A percentile compares a stretch with the other conserved stretches of the same genome.
Evolutionary conservation across 2,329 filamentous ascomycete genomes (phyloP).

Genomic region (Neopestalotiopsis sp.): DNA sequence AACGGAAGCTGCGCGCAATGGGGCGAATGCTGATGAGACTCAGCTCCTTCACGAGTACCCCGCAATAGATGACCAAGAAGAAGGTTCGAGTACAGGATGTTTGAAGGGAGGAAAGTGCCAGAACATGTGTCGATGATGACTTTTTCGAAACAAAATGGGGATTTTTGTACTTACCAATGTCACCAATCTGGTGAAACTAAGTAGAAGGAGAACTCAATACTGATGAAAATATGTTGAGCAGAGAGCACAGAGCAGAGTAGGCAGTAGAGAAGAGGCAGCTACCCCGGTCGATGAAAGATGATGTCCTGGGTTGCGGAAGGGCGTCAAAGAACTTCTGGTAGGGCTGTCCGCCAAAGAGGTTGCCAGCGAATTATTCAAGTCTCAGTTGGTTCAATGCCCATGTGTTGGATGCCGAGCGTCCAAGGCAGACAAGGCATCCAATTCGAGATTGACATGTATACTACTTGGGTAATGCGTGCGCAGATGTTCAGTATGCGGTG

Average conservation of each 20-base stretch:
- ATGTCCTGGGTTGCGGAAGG: background rate
- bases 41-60: background rate
- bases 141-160: no score
- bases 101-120: background rate
- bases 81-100: background rate
- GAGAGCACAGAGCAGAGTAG: no score
- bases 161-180: no score
- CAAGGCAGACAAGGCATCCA: constrained; percentile 10
- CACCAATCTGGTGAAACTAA: no score
- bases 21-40: background rate
- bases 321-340: no score
- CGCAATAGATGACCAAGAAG: background rate
- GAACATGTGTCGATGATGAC: no score
- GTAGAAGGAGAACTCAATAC: no score
- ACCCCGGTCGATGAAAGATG: background rate
- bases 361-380: constrained; percentile 5
- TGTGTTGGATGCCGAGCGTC: background rate
- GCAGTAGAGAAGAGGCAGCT: no score
- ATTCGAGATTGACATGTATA: background rate
- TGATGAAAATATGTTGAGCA: no score
- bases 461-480: no score
- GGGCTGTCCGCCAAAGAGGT: background rate
- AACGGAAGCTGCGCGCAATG: background rate
- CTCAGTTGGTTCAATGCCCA: background rate
- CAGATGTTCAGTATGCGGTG: no score